Evolutionary conservation across 2,329 filamentous ascomycete genomes (phyloP).

Genomic region (Sporothrix protearum): DNA sequence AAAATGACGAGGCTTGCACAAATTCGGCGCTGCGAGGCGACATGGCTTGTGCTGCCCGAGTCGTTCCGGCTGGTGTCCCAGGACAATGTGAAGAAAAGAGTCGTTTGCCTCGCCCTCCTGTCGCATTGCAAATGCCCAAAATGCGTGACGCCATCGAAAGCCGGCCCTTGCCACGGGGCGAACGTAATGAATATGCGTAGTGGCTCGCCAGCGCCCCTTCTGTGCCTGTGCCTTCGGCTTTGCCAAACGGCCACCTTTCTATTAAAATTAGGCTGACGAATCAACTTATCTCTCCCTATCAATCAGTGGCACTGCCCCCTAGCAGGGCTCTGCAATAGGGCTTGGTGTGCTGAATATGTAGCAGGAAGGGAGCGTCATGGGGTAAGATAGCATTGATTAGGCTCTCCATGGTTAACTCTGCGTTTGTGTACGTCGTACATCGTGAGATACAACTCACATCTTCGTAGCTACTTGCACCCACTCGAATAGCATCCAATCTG

Average conservation of each 20-base stretch:
- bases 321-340: neutral
- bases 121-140: neutral
- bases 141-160: conserved; percentile 12
- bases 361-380: neutral
- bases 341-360: neutral
- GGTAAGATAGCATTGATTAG: neutral
- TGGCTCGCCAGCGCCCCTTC: too few relatives aligned
- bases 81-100: neutral
- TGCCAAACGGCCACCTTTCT: too few relatives aligned
- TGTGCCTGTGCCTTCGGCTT: neutral
- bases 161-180: conserved; percentile 7
- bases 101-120: neutral
- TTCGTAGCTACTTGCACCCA: neutral
- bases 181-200: too few relatives aligned
- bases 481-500: neutral
- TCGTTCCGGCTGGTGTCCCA: neutral
- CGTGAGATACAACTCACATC: too few relatives aligned
- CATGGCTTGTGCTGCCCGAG: neutral
- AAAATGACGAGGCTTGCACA: neutral
- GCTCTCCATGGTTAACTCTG: neutral
- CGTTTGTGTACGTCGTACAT: too few relatives aligned
- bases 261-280: conserved; percentile 1
- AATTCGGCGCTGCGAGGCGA: neutral
- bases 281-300: neutral
- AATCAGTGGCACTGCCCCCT: neutral